Evolutionary conservation across 192 early-diverging fungal genomes (phyloP), one percentile per base, ranked within the genome.

Genomic region (Gaertneriomyces sp.): DNA sequence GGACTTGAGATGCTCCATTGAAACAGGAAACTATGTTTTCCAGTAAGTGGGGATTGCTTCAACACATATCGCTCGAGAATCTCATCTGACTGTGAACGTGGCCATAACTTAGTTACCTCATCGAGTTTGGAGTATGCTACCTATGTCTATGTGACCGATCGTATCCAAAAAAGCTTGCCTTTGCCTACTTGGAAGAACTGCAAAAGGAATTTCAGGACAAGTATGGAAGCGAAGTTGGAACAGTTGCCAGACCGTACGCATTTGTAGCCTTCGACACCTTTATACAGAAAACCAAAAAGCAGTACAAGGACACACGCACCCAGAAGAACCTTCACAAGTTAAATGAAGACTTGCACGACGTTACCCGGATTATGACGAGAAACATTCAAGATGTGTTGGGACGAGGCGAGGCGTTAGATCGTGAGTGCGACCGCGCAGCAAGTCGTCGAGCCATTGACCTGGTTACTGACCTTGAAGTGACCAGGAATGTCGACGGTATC

Each of bases 211-310:
- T 98, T 76, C 83, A 89, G 54, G 85, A 88, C 78, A 90, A 90
- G 72, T 95, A 96, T 70, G 96, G 96, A 58, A 85, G 85, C 61
- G 93, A 98, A 65, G 87, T 93, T 4, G 88, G 89, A 42, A 86
- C 88, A 39, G 92, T 85, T 46, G 85, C 95, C 42, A 79, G 96
- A 53, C 94, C 96, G 12, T 98, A 96, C 72, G 96, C 96, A 11
- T 96, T 98, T 80, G 92, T 96, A 55, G 93, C 93, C 70, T 98
- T 98, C 72, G 95, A 96, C 79, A 95, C 91, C 5, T 98, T 93
- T 73, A 98, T 98, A 74, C 96, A 98, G 79, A 96, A 98, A 70
- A 93, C 92, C 50, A 96, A 96, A 79, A 88, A 91, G 63, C 86
- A 94, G 60, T 98, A 95, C 78, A 91, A 96, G 74, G 94, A 98